Evolutionary conservation across 768 basidiomycete genomes (phyloP).

Genomic region (Amanita jacksonii): DNA sequence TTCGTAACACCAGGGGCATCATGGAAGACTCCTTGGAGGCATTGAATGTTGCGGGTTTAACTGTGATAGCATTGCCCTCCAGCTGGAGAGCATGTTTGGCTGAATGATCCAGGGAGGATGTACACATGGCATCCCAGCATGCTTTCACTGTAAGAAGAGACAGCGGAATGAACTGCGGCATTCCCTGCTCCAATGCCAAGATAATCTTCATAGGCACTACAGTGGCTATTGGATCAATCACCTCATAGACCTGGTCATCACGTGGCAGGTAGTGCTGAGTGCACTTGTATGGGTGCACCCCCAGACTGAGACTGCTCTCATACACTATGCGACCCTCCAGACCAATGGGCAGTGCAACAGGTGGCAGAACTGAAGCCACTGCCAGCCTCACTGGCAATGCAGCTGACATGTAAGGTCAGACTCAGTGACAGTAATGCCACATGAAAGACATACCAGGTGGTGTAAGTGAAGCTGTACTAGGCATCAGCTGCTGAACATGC

Average conservation of each 20-base stretch:
- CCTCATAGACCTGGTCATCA: neutral
- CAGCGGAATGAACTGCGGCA: slow-evolving; percentile 1
- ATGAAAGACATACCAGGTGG: neutral
- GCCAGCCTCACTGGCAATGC: neutral
- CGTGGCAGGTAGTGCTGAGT: neutral
- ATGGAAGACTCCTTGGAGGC: neutral
- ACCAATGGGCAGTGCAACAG: no score
- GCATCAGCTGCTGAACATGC: neutral
- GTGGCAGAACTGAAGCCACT: no score
- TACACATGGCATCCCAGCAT: neutral
- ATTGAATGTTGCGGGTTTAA: neutral
- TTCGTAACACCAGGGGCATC: neutral
- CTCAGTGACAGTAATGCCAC: no score
- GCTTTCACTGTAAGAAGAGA: neutral
- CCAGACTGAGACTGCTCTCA: neutral
- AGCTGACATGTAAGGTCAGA: neutral
- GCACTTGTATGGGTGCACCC: neutral
- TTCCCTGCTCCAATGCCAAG: neutral
- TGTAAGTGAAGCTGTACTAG: neutral
- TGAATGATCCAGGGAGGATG: neutral
- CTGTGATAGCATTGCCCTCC: slow-evolving; percentile 1
- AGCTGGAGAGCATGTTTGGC: neutral
- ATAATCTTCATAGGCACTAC: neutral
- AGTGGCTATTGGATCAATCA: neutral
- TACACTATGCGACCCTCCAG: neutral